Conservation (phyloP, 1,284 basidiomycete genomes). For the Marasmius oreades region DNA sequence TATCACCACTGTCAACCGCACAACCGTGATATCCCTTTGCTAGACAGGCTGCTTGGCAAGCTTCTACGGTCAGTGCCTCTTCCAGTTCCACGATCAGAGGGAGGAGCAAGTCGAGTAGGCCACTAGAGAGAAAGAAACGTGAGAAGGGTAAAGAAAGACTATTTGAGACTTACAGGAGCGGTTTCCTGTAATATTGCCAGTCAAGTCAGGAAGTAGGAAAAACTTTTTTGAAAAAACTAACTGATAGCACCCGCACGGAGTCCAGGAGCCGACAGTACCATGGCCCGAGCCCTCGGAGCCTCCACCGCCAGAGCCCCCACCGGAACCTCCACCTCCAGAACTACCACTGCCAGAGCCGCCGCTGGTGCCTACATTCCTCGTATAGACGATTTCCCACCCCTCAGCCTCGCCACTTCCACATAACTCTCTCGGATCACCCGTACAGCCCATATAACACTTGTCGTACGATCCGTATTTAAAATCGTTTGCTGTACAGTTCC, state of each 20-base stretch:
- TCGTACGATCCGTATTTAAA: neutral
- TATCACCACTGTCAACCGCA: neutral
- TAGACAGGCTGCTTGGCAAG: neutral
- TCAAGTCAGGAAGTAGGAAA: too few species aligned
- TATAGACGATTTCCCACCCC: constrained; percentile 1
- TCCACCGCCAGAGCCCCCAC: neutral
- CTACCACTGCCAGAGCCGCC: neutral
- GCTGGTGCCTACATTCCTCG: neutral
- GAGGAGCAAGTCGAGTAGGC: neutral
- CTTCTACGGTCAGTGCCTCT: neutral
- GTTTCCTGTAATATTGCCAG: neutral
- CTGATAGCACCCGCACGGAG: neutral
- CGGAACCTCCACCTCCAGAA: neutral
- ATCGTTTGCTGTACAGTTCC: neutral
- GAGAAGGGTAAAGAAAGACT: neutral
- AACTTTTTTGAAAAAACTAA: neutral
- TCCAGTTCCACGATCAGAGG: neutral
- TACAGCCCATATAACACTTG: neutral
- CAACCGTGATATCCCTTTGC: neutral
- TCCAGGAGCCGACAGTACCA: neutral
- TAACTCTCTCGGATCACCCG: neutral
- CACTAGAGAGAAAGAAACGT: neutral
- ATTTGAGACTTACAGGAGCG: neutral
- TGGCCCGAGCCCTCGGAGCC: neutral
- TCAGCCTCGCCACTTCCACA: constrained; percentile 1